These are phyloP conservation scores for Porogramme epimiltina DNA, from an alignment of 1,284 basidiomycete genomes.

Conservation along the genomic window DNA sequence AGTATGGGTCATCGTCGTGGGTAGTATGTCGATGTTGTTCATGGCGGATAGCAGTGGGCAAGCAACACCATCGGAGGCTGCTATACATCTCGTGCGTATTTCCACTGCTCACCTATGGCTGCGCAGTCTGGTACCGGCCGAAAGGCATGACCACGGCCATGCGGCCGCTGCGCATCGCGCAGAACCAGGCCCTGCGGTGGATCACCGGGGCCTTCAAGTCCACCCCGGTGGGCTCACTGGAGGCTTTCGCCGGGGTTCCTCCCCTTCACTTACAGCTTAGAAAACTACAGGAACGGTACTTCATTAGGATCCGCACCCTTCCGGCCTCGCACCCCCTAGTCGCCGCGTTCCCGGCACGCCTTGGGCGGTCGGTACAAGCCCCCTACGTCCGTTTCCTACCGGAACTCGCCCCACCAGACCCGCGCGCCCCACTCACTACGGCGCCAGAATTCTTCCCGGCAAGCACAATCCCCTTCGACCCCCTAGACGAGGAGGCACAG, in stretches of 20 bases:
- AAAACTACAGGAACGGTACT: constrained; percentile 3
- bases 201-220: constrained; percentile 10
- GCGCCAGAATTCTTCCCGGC: too few species aligned
- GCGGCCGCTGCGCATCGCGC: neutral
- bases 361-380: neutral
- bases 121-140: neutral
- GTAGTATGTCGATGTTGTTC: too few species aligned
- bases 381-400: too few species aligned
- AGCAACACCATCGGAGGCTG: neutral
- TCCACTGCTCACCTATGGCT: neutral
- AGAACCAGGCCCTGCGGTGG: constrained; percentile 5
- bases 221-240: constrained; percentile 1
- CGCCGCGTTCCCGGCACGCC: neutral
- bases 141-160: constrained; percentile 2
- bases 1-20: too few species aligned
- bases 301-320: constrained; percentile 2
- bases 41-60: too few species aligned
- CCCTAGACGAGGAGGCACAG: too few species aligned
- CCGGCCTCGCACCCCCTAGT: neutral
- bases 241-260: neutral
- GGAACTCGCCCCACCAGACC: too few species aligned
- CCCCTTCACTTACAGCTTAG: neutral
- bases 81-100: neutral
- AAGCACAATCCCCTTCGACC: too few species aligned
- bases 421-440: too few species aligned